Percentiles rank a stretch among this genome's conserved stretches.
These are phyloP conservation scores for Candolleomyces eurysporus DNA, from an alignment of 768 basidiomycete species.

Conservation along the genomic window DNA sequence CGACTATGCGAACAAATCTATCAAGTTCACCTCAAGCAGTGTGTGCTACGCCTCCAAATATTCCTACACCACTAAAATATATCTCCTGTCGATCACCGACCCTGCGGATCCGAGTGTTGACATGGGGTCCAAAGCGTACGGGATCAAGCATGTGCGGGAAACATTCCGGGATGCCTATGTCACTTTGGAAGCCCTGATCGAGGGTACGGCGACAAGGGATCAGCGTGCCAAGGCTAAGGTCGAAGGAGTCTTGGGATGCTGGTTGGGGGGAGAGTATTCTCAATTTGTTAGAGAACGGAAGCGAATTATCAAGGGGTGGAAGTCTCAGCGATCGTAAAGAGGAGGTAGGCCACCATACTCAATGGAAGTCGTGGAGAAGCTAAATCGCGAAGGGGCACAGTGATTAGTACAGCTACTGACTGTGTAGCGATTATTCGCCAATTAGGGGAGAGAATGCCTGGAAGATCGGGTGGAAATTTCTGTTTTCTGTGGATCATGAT, in stretches of 20 bases:
- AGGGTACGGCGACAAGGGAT: constrained; percentile 1
- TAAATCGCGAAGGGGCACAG: too few relatives aligned
- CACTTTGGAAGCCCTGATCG: background rate
- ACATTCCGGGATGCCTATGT: constrained; percentile 19
- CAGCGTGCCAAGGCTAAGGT: background rate
- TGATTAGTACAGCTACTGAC: too few relatives aligned
- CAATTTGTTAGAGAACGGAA: constrained; percentile 10
- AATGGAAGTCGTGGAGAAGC: too few relatives aligned
- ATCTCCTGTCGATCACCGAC: constrained; percentile 21
- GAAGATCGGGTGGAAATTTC: too few relatives aligned
- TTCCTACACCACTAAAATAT: constrained; percentile 9
- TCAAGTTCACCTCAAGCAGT: constrained; percentile 17
- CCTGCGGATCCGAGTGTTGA: constrained; percentile 19
- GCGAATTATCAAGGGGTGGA: background rate
- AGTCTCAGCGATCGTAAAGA: too few relatives aligned
- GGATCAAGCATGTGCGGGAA: constrained; percentile 22
- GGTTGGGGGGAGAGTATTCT: constrained; percentile 17
- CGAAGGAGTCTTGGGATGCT: constrained; percentile 7
- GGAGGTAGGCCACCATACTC: too few relatives aligned
- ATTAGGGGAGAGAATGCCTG: too few relatives aligned
- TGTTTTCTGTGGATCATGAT: too few relatives aligned
- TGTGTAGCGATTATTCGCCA: too few relatives aligned
- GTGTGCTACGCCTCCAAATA: constrained; percentile 9
- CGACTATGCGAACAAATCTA: constrained; percentile 16
- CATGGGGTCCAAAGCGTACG: constrained; percentile 24